These are phyloP conservation scores for Erodium maritimum DNA, from an alignment of 345 rosid genomes.

Conservation along the genomic window DNA sequence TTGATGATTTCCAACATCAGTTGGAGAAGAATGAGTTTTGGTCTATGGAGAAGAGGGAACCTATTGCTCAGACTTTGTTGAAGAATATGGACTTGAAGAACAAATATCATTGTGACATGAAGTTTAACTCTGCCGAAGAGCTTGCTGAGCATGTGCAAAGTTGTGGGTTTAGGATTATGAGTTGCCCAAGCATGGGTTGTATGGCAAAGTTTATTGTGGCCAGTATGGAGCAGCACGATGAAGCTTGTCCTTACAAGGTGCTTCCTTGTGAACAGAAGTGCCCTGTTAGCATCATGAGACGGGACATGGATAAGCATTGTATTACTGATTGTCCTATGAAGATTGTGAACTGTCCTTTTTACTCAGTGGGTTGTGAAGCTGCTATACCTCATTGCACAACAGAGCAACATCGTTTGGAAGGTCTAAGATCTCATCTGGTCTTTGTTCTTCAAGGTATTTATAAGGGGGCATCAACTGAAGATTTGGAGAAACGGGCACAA, in stretches of 20 bases:
- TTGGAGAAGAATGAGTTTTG: conserved; percentile 80
- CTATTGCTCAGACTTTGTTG: conserved; percentile 42
- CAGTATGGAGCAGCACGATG: conserved; percentile 55
- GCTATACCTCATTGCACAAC: conserved; percentile 38
- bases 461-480: conserved; percentile 45
- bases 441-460: conserved; percentile 42
- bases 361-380: conserved; percentile 55
- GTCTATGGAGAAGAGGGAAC: conserved; percentile 47
- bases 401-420: conserved; percentile 38
- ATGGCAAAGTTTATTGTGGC: conserved; percentile 30
- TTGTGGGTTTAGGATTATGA: conserved; percentile 56
- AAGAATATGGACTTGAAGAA: conserved; percentile 70
- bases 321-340: conserved; percentile 81
- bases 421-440: conserved; percentile 48
- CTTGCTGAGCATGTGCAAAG: conserved; percentile 29
- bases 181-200: conserved; percentile 67
- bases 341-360: conserved; percentile 74
- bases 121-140: conserved; percentile 38
- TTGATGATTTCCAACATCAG: conserved; percentile 76
- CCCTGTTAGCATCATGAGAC: conserved; percentile 54
- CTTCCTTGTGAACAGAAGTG: conserved; percentile 80
- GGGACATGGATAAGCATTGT: conserved; percentile 84
- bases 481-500: conserved; percentile 37
- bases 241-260: conserved; percentile 68
- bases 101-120: conserved; percentile 53